Evolutionary conservation across 768 basidiomycete genomes (phyloP).

Genomic region (Tubosaeta brunneosetosa): DNA sequence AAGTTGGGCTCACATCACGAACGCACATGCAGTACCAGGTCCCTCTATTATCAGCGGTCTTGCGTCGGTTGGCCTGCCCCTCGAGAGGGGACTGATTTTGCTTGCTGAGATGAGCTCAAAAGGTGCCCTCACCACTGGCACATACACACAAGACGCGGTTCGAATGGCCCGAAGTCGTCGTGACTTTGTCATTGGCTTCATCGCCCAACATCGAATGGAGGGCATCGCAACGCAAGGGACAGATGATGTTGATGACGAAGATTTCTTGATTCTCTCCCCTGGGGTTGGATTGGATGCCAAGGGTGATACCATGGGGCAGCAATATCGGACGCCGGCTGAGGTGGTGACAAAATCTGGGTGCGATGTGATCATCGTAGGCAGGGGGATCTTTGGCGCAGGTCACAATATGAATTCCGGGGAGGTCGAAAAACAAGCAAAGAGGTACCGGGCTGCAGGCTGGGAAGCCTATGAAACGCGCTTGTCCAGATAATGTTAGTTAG

Average conservation of each 20-base stretch:
- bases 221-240: constrained; percentile 41
- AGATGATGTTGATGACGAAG: constrained; percentile 45
- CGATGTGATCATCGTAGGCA: constrained; percentile 96
- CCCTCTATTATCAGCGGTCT: constrained; percentile 92
- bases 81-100: constrained; percentile 79
- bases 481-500: constrained; percentile 8
- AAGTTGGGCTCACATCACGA: constrained; percentile 94
- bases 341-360: constrained; percentile 79
- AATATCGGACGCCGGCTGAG: constrained; percentile 85
- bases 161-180: constrained; percentile 79
- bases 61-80: constrained; percentile 76
- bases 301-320: constrained; percentile 89
- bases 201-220: constrained; percentile 85
- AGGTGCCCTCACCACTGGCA: constrained; percentile 77
- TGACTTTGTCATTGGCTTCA: constrained; percentile 94
- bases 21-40: constrained; percentile 96
- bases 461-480: constrained; percentile 72
- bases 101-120: constrained; percentile 96
- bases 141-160: constrained; percentile 81
- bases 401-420: constrained; percentile 37
- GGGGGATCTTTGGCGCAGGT: constrained; percentile 81
- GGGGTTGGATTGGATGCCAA: constrained; percentile 80
- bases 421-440: constrained; percentile 63
- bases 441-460: constrained; percentile 88
- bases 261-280: constrained; percentile 89